These are phyloP conservation scores for Candida yuanshanica DNA, from an alignment of 805 yeast genomes.

Conservation along the genomic window DNA sequence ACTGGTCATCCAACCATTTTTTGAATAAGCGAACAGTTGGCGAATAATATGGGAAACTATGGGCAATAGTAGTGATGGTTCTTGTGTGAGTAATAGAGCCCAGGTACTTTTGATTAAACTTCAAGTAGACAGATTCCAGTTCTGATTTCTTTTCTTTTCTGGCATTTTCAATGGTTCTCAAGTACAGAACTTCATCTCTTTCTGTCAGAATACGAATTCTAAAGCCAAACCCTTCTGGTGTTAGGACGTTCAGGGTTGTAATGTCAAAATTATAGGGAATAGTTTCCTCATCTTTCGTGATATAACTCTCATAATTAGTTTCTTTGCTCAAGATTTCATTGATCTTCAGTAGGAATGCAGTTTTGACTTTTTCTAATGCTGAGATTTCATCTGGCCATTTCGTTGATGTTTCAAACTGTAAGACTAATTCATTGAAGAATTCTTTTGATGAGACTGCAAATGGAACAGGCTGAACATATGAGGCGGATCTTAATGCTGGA, in stretches of 20 bases:
- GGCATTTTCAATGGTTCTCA: constrained; percentile 64
- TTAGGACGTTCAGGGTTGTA: constrained; percentile 54
- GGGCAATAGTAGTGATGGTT: constrained; percentile 63
- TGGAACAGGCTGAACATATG: constrained; percentile 76
- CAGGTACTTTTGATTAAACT: constrained; percentile 57
- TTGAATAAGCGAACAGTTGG: constrained; percentile 83
- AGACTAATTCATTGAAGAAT: constrained; percentile 70
- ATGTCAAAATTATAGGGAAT: constrained; percentile 62
- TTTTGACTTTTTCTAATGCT: constrained; percentile 83
- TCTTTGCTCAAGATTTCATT: constrained; percentile 41
- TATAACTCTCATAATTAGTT: constrained; percentile 48
- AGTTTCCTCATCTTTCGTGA: constrained; percentile 58
- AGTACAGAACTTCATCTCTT: constrained; percentile 70
- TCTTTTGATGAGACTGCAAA: constrained; percentile 70
- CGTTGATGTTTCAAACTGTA: constrained; percentile 86
- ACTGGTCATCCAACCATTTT: constrained; percentile 83
- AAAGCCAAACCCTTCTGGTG: constrained; percentile 91
- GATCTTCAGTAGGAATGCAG: constrained; percentile 79
- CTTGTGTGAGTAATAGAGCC: constrained; percentile 78
- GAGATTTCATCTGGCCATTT: constrained; percentile 92
- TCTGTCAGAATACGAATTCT: constrained; percentile 72
- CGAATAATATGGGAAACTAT: constrained; percentile 65
- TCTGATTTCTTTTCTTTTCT: constrained; percentile 53
- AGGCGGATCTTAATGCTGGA: constrained; percentile 68
- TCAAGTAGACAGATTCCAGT: constrained; percentile 55